A percentile compares a stretch with the other conserved stretches of the same genome.
Evolutionary conservation across 345 rosid species (phyloP).

Genomic region (Moricandia arvensis): DNA sequence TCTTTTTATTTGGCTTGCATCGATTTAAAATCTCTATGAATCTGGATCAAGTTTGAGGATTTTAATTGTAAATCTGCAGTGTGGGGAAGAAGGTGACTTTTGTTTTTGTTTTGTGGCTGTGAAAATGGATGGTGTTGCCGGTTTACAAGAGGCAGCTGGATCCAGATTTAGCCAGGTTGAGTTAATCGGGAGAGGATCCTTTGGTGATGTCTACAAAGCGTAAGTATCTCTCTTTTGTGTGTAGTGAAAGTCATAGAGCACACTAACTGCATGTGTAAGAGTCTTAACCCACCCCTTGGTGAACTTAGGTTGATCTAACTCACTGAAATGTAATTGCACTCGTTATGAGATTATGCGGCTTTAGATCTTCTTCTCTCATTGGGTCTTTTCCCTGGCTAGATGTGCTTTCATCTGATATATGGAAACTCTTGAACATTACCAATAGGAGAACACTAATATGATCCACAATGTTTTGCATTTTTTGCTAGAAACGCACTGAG

Average conservation of each 20-base stretch:
- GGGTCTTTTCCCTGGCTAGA: background rate
- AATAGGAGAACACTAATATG: background rate
- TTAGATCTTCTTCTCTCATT: background rate
- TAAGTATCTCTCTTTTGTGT: constrained; percentile 33
- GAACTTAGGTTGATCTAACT: background rate
- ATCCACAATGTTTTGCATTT: background rate
- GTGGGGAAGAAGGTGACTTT: constrained; percentile 9
- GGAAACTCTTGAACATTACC: background rate
- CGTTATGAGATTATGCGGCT: background rate
- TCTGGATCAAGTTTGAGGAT: constrained; percentile 9
- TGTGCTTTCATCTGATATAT: background rate
- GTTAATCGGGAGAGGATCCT: constrained; percentile 94
- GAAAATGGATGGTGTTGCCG: constrained; percentile 73
- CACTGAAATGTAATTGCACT: background rate
- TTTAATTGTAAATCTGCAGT: constrained; percentile 1
- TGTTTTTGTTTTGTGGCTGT: constrained; percentile 17
- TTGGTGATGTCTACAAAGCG: constrained; percentile 98
- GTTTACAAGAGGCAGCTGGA: constrained; percentile 76
- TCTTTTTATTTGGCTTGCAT: constrained; percentile 33
- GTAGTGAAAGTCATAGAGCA: too few relatives aligned
- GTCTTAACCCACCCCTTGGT: too few relatives aligned
- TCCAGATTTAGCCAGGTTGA: constrained; percentile 74
- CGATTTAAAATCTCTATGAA: constrained; percentile 27
- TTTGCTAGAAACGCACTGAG: background rate
- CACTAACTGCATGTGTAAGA: too few relatives aligned